phyloP scores from a whole-genome alignment of 352 stramenopile species.

The Pythium sp. region DNA sequence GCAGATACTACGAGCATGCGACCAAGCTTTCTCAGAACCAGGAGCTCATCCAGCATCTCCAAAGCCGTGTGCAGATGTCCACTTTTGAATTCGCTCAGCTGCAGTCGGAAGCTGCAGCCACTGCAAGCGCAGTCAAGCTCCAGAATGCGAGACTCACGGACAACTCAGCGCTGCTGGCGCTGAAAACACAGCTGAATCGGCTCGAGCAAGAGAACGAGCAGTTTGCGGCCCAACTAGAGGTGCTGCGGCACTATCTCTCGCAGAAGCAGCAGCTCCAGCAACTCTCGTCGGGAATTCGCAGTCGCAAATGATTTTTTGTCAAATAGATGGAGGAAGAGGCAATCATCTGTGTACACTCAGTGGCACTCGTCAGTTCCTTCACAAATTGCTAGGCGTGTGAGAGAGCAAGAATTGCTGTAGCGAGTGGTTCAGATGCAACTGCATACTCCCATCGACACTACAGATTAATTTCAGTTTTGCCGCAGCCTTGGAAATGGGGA shows the following conservation, averaged over 20 bases:
- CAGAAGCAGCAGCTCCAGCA: conserved; percentile 22
- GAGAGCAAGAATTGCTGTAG: too few species aligned
- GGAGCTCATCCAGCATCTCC: conserved; percentile 14
- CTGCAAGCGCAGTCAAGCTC: conserved; percentile 19
- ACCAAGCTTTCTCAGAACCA: conserved; percentile 17
- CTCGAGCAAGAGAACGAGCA: conserved; percentile 43
- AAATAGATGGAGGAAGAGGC: background rate
- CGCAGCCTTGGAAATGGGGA: too few species aligned
- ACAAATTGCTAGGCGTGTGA: background rate
- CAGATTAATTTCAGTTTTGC: too few species aligned
- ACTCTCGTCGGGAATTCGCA: background rate
- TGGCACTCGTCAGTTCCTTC: background rate
- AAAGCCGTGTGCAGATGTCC: conserved; percentile 17
- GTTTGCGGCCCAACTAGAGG: conserved; percentile 33
- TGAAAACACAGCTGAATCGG: conserved; percentile 40
- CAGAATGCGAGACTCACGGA: conserved; percentile 32
- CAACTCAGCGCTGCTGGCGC: conserved; percentile 31
- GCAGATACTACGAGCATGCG: conserved; percentile 30
- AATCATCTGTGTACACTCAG: background rate
- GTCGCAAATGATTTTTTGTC: background rate
- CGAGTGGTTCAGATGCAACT: too few species aligned
- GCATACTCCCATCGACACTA: too few species aligned
- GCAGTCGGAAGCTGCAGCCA: conserved; percentile 16
- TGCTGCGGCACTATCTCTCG: conserved; percentile 38
- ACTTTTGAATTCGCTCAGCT: conserved; percentile 26